Evolutionary conservation across 257 asterid genomes (phyloP), one percentile per base, ranked within the genome.

Genomic region (Solanum clarkiae): DNA sequence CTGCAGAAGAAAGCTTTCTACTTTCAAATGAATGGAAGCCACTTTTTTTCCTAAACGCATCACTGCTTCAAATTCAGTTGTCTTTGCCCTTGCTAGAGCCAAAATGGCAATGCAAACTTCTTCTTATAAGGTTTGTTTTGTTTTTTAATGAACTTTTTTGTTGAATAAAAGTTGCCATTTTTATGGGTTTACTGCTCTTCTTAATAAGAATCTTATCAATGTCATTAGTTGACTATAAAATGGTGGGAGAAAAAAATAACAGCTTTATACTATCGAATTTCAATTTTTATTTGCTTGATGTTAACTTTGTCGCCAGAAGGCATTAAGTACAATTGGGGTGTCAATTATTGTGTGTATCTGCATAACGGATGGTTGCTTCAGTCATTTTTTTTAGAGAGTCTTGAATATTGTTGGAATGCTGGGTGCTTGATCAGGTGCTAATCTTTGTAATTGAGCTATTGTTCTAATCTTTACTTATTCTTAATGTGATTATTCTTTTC

Each of bases 41-140:
- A 81, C 87, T 83, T 90, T 84, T 66, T 87, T 91, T 77, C 66
- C 87, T 87, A 87, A 88, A 84, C 80, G 86, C 82, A 81, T 87
- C 56, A 69, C 69, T 32, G 86, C 85, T 68, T 59, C 88, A 55
- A 84, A 77, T 20, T 83, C 87, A n/a, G 45, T 88, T 85, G 45
- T 81, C 80, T 89, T 32, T 84, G 65, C 88, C 72, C 85, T 55
- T 88, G 87, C 89, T 80, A 84, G 26, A 80, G 80, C 92, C 81
- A 88, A 84, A 86, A 93, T 93, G 98, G 94, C 94, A 84, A 84
- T 87, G 91, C 96, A 90, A 84, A 90, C 87, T 72, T 92, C 96
- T 53, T 89, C 97, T 85, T 85, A 84, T 92, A 88, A 90, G 97
- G 98, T 94, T 89, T 36, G 42, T 36, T 36, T 36, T 4, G 6